Evolutionary conservation across 2,329 filamentous ascomycete genomes (phyloP).

Genomic region (Calycina herbarum): DNA sequence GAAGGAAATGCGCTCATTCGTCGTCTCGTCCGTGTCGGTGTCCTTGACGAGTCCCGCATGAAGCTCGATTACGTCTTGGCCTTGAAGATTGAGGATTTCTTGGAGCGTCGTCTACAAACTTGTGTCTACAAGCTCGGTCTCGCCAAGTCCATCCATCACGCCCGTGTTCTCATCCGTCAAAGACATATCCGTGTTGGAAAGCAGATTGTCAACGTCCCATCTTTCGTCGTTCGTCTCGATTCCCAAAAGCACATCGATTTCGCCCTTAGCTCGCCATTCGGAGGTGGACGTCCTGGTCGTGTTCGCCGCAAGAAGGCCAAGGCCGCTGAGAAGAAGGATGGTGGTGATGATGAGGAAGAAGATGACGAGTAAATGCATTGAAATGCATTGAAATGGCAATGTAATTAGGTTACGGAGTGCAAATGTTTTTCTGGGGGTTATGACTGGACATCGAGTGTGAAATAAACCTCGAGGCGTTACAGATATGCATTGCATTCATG

Average conservation of each 20-base stretch:
- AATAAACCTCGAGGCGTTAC: constrained; percentile 29
- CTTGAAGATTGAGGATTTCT: constrained; percentile 99
- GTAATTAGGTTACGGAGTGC: constrained; percentile 34
- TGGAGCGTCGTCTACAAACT: constrained; percentile 99
- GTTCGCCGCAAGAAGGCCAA: constrained; percentile 99
- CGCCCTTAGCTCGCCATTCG: constrained; percentile 93
- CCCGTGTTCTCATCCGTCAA: constrained; percentile 99
- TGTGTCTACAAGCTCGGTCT: constrained; percentile 99
- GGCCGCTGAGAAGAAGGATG: constrained; percentile 84
- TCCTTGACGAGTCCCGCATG: constrained; percentile 99
- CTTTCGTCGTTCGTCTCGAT: constrained; percentile 99
- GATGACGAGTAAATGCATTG: constrained; percentile 54
- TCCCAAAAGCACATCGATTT: constrained; percentile 99
- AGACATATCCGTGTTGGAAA: constrained; percentile 99
- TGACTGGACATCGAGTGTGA: constrained; percentile 27
- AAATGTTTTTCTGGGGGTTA: constrained; percentile 25
- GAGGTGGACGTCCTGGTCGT: constrained; percentile 94
- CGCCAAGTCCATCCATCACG: constrained; percentile 99
- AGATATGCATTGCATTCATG: constrained; percentile 25
- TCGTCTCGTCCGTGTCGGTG: constrained; percentile 98
- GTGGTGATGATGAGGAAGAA: constrained; percentile 81
- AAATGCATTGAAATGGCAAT: constrained; percentile 20
- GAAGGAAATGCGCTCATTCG: constrained; percentile 99
- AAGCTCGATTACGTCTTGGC: constrained; percentile 99
- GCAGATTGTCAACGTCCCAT: constrained; percentile 99